Evolutionary conservation across 2,329 filamentous ascomycete species (phyloP).

Genomic region (Apiospora hydei): DNA sequence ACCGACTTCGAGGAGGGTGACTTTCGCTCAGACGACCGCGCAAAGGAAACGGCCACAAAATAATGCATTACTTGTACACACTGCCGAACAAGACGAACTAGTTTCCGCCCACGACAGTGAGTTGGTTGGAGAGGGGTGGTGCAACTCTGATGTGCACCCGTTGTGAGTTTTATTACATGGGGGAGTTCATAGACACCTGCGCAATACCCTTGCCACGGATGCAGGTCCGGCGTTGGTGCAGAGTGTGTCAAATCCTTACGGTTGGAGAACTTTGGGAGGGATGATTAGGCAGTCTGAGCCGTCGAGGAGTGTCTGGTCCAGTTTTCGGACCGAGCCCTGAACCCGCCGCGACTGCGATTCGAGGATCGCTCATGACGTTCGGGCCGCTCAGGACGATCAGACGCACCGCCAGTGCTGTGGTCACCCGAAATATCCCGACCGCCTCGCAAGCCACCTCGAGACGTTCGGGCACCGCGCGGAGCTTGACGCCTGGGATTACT

Average conservation of each 20-base stretch:
- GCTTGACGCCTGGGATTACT: conserved; percentile 35
- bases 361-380: conserved; percentile 29
- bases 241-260: not conserved
- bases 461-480: conserved; percentile 27
- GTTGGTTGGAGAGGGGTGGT: not conserved
- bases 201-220: not conserved
- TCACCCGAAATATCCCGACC: conserved; percentile 30
- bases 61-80: conserved; percentile 24
- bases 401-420: conserved; percentile 27
- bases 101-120: conserved; percentile 5
- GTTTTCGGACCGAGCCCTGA: conserved; percentile 35
- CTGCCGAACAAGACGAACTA: not conserved
- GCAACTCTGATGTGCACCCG: not conserved
- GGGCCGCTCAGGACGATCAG: conserved; percentile 27
- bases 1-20: conserved; percentile 8
- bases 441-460: conserved; percentile 33
- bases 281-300: conserved; percentile 24
- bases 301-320: conserved; percentile 34
- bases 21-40: conserved; percentile 1
- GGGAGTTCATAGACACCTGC: not conserved
- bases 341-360: conserved; percentile 33
- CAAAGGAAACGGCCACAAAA: conserved; percentile 16
- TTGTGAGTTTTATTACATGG: conserved; percentile 14
- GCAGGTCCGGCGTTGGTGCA: not conserved
- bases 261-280: not conserved